Conservation (phyloP, 2,329 filamentous ascomycete species). For the Verticillium isaacii region DNA sequence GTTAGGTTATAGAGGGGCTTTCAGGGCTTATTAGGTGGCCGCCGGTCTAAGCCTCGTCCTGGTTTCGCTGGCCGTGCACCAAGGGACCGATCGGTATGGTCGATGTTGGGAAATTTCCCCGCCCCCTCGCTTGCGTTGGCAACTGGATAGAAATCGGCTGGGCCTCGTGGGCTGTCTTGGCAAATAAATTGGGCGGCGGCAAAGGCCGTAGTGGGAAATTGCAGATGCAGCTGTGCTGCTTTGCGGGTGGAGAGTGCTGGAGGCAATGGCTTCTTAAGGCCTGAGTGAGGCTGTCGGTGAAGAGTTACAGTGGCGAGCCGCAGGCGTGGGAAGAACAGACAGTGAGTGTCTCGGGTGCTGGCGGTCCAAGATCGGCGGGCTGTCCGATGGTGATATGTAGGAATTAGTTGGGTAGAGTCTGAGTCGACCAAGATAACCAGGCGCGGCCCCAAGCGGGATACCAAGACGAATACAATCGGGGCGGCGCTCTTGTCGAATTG, state of each 20-base stretch:
- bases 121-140: conserved; percentile 5
- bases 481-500: not conserved
- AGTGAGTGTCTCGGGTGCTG: not conserved
- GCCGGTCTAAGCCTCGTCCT: conserved; percentile 4
- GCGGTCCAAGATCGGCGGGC: not conserved
- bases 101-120: conserved; percentile 9
- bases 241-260: not conserved
- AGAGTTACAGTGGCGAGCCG: not conserved
- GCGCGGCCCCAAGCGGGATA: not conserved
- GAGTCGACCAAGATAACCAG: not conserved
- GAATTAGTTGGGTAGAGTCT: not conserved
- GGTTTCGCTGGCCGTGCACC: conserved; percentile 9
- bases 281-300: not conserved
- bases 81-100: not conserved
- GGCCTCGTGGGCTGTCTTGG: not conserved
- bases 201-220: not conserved
- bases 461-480: not conserved
- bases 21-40: conserved; percentile 14
- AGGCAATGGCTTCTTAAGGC: not conserved
- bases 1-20: conserved; percentile 9
- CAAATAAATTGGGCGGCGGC: not conserved
- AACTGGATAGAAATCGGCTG: not conserved
- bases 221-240: not conserved
- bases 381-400: not conserved
- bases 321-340: not conserved